phyloP scores from a whole-genome alignment of 306 rosid species.

The Sesbania bispinosa region DNA sequence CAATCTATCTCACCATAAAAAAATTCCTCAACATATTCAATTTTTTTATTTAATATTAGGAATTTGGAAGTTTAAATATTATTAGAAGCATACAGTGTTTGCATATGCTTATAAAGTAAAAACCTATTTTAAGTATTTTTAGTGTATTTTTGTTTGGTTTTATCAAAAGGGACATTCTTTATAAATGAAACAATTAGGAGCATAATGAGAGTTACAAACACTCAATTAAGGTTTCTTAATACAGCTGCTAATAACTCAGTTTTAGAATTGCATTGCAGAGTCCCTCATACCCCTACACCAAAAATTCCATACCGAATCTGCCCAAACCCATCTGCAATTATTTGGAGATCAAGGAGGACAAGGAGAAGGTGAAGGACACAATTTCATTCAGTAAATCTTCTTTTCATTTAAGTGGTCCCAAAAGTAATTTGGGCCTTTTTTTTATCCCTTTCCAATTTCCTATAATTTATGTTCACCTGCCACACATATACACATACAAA shows the following conservation, averaged over 20 bases:
- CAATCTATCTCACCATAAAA: neutral
- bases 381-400: neutral
- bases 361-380: slow-evolving; percentile 38
- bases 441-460: neutral
- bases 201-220: too few relatives aligned
- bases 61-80: neutral
- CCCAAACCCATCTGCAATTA: slow-evolving; percentile 80
- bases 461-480: slow-evolving; percentile 4
- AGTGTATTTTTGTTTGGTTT: neutral
- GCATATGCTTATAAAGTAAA: neutral
- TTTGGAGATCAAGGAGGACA: slow-evolving; percentile 75
- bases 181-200: neutral
- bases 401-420: neutral
- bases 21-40: neutral
- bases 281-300: slow-evolving; percentile 43
- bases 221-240: neutral
- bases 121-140: neutral
- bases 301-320: slow-evolving; percentile 80
- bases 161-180: neutral
- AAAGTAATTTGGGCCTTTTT: neutral
- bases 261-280: slow-evolving; percentile 47
- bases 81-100: neutral
- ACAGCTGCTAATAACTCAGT: neutral
- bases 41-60: neutral
- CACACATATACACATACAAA: slow-evolving; percentile 12